Conservation (phyloP, 768 basidiomycete genomes). For the Lyophyllum shimeji region DNA sequence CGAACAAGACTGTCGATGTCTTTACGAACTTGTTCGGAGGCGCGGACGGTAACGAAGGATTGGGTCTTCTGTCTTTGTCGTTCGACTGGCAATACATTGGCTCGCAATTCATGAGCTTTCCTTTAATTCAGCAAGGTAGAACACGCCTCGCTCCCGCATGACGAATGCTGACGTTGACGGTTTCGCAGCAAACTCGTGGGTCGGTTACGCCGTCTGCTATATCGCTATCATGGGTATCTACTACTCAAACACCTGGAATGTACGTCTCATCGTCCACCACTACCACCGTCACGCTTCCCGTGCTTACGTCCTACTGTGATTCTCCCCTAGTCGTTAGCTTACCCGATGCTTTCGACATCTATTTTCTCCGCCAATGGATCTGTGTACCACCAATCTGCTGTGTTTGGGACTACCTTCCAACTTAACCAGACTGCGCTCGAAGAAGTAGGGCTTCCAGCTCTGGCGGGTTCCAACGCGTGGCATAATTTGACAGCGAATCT, state of each 20-base stretch:
- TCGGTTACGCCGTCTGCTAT: constrained; percentile 54
- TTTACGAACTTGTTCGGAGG: constrained; percentile 72
- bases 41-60: constrained; percentile 62
- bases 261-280: constrained; percentile 21
- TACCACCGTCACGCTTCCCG: too few relatives aligned
- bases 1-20: constrained; percentile 40
- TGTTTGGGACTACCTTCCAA: constrained; percentile 50
- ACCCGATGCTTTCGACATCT: constrained; percentile 62
- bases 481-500: constrained; percentile 46
- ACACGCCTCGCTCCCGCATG: background rate
- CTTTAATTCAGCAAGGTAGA: constrained; percentile 55
- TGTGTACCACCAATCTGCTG: constrained; percentile 50
- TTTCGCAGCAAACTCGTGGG: constrained; percentile 52
- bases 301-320: too few relatives aligned
- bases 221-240: constrained; percentile 54
- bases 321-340: constrained; percentile 41
- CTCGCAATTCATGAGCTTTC: constrained; percentile 50
- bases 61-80: constrained; percentile 59
- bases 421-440: constrained; percentile 56
- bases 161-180: background rate
- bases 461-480: constrained; percentile 58
- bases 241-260: constrained; percentile 64
- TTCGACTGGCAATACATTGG: constrained; percentile 72
- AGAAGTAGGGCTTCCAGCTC: constrained; percentile 45
- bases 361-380: constrained; percentile 57